Evolutionary conservation across 345 rosid species (phyloP).

Genomic region (Angophora floribunda): DNA sequence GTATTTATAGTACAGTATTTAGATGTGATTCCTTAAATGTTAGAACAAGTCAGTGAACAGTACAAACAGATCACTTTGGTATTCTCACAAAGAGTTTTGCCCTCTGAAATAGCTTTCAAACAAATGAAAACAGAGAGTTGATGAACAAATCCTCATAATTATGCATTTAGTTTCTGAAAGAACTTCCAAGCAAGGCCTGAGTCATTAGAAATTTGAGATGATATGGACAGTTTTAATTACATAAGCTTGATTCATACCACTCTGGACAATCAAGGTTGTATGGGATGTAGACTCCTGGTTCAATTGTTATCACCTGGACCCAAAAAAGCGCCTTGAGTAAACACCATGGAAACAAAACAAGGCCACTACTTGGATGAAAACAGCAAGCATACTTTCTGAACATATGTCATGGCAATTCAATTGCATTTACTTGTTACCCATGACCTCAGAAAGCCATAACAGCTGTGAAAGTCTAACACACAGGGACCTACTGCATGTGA

Average conservation of each 20-base stretch:
- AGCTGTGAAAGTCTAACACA: neutral
- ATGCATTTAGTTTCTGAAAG: neutral
- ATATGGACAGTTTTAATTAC: neutral
- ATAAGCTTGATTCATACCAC: conserved; percentile 30
- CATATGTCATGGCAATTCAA: neutral
- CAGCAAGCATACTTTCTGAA: neutral
- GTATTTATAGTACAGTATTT: neutral
- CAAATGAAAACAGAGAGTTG: neutral
- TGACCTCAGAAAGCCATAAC: neutral
- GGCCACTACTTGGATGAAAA: neutral
- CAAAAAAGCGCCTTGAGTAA: neutral
- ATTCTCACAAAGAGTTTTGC: neutral
- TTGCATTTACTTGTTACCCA: neutral
- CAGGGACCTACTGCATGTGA: neutral
- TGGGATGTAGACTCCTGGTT: conserved; percentile 93
- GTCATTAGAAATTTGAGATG: neutral
- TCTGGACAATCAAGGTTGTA: conserved; percentile 44
- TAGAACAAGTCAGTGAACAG: neutral
- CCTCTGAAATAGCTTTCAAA: neutral
- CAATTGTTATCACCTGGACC: conserved; percentile 85
- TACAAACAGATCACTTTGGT: neutral
- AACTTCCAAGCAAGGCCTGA: neutral
- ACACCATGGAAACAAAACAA: neutral
- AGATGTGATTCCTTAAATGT: neutral
- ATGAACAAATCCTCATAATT: too few species aligned